Evolutionary conservation across 495 filamentous ascomycete genomes (phyloP).

Genomic region (Xylaria longipes): DNA sequence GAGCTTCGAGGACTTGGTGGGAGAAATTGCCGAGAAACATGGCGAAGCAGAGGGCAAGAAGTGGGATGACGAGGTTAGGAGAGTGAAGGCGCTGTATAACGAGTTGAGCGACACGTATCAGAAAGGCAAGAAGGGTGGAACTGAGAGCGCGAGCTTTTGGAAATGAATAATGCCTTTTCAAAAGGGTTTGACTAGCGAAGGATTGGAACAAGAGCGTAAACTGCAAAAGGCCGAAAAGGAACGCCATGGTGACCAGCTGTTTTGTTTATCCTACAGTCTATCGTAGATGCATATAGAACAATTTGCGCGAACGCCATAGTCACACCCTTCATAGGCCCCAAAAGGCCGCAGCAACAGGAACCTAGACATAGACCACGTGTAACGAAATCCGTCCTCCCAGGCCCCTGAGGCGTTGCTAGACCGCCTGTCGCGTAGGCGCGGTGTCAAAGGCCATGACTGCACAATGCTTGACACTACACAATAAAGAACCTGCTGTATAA

Average conservation of each 20-base stretch:
- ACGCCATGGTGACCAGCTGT: not conserved
- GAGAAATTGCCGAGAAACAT: slow-evolving; percentile 33
- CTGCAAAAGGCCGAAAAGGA: not conserved
- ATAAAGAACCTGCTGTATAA: not conserved
- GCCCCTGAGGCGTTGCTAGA: not conserved
- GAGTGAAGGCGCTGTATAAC: slow-evolving; percentile 47
- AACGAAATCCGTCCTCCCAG: not conserved
- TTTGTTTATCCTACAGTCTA: not conserved
- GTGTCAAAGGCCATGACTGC: not conserved
- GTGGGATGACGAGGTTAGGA: slow-evolving; percentile 37
- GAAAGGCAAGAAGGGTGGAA: slow-evolving; percentile 41
- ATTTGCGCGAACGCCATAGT: not conserved
- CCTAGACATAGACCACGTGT: not conserved
- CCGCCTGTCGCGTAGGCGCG: not conserved
- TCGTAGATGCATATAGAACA: not conserved
- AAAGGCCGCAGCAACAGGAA: not conserved
- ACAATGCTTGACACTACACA: not conserved
- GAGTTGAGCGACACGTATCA: slow-evolving; percentile 46
- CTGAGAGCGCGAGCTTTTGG: slow-evolving; percentile 49
- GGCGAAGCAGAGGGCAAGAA: slow-evolving; percentile 29
- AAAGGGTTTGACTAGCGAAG: not conserved
- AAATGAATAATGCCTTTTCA: slow-evolving; percentile 37
- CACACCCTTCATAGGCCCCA: not conserved
- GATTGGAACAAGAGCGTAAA: not conserved
- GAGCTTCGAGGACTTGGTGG: slow-evolving; percentile 42